Evolutionary conservation across 1,139 yeast species (phyloP), one percentile per base, ranked within the genome.

Genomic region (Saccharomyces hybrid): DNA sequence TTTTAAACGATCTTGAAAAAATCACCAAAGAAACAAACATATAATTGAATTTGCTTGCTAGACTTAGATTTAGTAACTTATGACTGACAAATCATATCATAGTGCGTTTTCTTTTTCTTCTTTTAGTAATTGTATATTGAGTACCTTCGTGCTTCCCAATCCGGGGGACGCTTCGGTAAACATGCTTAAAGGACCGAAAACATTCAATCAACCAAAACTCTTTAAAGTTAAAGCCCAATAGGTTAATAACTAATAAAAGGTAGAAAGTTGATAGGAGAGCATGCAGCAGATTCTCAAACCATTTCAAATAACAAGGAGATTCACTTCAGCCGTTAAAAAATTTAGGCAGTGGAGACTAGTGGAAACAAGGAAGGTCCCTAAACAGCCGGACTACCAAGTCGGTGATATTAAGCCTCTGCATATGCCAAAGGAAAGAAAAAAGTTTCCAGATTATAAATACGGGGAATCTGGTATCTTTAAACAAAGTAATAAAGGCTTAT

Each of bases 401-500:
- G 83, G 83, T 47, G 82, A 78, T 58, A 59, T 56, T 2, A 76
- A 71, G 63, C 80, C 82, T 48, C 59, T 71, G 16, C 65, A 70
- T 56, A 73, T 85, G 54, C 88, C 90, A 48, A 67, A 71, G 51
- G 68, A 74, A 56, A 73, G 73, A 53, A 73, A 77, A 41, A 66
- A 75, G 55, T 79, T 79, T 65, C 98, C 99, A 13, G 84, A 79
- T 16, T 93, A 93, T 71, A 86, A 89, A 53, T 91, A 85, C 70
- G 90, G 89, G 38, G 91, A 87, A 59, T 78, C 97, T 3, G 74
- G 77, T 55, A 77, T 83, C 61, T 91, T 84, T 75, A 90, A 90
- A 70, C 86, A 91, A 71, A 84, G 91, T 63, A 88, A 91, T 70
- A 75, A 86, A 56, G 98, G 98, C 7, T 77, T 93, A 51, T 91